Evolutionary conservation across 768 basidiomycete genomes (phyloP).

Genomic region (Collybia sordida): DNA sequence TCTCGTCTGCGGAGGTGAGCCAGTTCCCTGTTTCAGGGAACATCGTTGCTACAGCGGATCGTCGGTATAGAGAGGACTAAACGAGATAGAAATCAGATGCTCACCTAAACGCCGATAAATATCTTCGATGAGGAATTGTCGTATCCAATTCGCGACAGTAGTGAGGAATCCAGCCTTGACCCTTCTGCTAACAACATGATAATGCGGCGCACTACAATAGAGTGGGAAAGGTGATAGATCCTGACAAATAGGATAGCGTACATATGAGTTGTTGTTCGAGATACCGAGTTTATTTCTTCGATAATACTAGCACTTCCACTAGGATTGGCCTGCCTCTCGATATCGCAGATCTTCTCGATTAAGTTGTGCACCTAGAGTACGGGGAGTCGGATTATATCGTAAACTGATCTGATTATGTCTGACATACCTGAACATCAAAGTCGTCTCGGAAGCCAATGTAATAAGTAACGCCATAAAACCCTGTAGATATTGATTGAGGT

Average conservation of each 20-base stretch:
- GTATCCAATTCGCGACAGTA: conserved; percentile 37
- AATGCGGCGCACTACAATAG: conserved; percentile 51
- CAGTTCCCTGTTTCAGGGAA: conserved; percentile 65
- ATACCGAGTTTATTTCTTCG: conserved; percentile 39
- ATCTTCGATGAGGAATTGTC: conserved; percentile 57
- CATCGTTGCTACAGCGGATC: conserved; percentile 41
- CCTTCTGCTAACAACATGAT: conserved; percentile 49
- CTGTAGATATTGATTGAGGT: conserved; percentile 20
- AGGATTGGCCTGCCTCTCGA: conserved; percentile 45
- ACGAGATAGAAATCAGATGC: conserved; percentile 8
- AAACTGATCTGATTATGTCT: not conserved
- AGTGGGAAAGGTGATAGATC: not conserved
- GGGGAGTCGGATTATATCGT: too few species aligned
- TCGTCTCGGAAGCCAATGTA: conserved; percentile 65
- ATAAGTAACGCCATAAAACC: conserved; percentile 62
- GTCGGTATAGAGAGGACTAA: not conserved
- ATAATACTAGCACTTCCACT: conserved; percentile 28
- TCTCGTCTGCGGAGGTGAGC: conserved; percentile 59
- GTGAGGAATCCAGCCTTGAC: conserved; percentile 30
- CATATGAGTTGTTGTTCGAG: conserved; percentile 55
- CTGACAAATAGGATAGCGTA: conserved; percentile 26
- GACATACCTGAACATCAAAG: conserved; percentile 43
- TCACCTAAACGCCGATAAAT: conserved; percentile 58
- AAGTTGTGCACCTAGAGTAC: conserved; percentile 40
- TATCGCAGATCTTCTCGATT: conserved; percentile 45